These are phyloP conservation scores for Fraxinus cuspidata DNA, from an alignment of 257 asterid species.

Conservation along the genomic window DNA sequence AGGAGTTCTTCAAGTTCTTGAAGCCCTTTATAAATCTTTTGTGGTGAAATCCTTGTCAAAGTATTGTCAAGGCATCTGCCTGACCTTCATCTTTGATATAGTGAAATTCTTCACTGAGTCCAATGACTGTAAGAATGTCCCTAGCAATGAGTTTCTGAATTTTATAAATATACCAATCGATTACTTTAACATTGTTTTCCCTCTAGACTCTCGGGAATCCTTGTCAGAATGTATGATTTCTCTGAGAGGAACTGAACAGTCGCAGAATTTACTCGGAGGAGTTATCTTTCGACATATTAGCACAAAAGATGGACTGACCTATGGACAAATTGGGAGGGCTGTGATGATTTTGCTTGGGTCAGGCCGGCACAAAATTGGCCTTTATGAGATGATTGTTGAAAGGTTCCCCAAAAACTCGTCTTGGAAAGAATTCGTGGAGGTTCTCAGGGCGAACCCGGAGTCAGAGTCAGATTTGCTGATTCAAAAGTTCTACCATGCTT, in stretches of 20 bases:
- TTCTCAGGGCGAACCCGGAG: neutral
- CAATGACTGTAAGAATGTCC: slow-evolving; percentile 13
- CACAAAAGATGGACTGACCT: slow-evolving; percentile 18
- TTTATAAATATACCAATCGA: slow-evolving; percentile 19
- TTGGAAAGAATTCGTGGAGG: slow-evolving; percentile 49
- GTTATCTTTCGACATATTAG: slow-evolving; percentile 22
- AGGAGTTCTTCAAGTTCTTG: slow-evolving; percentile 43
- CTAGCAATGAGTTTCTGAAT: slow-evolving; percentile 21
- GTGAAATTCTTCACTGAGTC: slow-evolving; percentile 34
- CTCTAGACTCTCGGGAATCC: slow-evolving; percentile 40
- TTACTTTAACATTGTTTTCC: slow-evolving; percentile 45
- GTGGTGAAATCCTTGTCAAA: slow-evolving; percentile 1
- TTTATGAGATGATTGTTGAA: slow-evolving; percentile 27
- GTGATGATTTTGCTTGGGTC: slow-evolving; percentile 48
- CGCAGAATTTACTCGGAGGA: slow-evolving; percentile 45
- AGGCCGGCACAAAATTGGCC: slow-evolving; percentile 28
- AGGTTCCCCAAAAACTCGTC: neutral
- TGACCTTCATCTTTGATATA: slow-evolving; percentile 36
- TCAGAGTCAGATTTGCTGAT: slow-evolving; percentile 18
- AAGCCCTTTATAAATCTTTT: slow-evolving; percentile 26
- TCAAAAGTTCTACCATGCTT: slow-evolving; percentile 31
- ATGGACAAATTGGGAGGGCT: slow-evolving; percentile 49
- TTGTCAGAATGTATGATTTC: slow-evolving; percentile 36
- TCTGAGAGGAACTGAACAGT: slow-evolving; percentile 42
- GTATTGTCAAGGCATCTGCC: slow-evolving; percentile 35